These are phyloP conservation scores for Megacollybia marginata DNA, from an alignment of 768 basidiomycete genomes.

Conservation along the genomic window DNA sequence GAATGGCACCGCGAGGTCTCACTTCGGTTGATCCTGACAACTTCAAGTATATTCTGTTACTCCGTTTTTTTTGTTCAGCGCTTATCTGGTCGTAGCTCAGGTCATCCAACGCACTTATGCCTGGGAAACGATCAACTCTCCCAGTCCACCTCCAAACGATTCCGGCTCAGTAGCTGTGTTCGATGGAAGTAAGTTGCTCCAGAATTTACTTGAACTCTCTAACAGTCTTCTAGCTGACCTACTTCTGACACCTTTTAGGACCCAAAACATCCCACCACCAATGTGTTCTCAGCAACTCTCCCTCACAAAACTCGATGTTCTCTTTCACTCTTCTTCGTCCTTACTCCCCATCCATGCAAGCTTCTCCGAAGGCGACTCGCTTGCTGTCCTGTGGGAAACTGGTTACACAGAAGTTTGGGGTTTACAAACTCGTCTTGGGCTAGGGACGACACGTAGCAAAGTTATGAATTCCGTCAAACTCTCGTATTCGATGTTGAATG, in stretches of 20 bases:
- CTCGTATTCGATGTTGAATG: too few relatives aligned
- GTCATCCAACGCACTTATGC: conserved; percentile 55
- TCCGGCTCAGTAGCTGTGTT: conserved; percentile 85
- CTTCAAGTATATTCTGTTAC: conserved; percentile 41
- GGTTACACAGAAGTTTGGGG: conserved; percentile 63
- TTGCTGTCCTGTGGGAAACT: conserved; percentile 66
- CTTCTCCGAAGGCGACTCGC: conserved; percentile 51
- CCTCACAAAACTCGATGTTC: conserved; percentile 16
- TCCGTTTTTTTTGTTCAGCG: not conserved
- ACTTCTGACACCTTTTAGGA: conserved; percentile 87
- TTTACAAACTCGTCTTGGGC: too few relatives aligned
- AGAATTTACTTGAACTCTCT: not conserved
- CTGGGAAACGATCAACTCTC: conserved; percentile 74
- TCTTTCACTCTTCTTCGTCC: too few relatives aligned
- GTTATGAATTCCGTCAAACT: too few relatives aligned
- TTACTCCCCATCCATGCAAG: conserved; percentile 52
- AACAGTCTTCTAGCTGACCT: conserved; percentile 44
- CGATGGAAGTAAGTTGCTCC: conserved; percentile 67
- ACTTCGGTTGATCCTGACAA: conserved; percentile 57
- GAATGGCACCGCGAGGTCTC: conserved; percentile 85
- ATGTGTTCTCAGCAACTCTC: conserved; percentile 64
- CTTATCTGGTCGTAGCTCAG: conserved; percentile 26
- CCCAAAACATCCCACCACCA: conserved; percentile 96
- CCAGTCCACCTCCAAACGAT: conserved; percentile 40
- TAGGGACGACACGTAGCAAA: too few relatives aligned